Conservation (phyloP, 2,329 filamentous ascomycete species). For the Fusarium sp. region DNA sequence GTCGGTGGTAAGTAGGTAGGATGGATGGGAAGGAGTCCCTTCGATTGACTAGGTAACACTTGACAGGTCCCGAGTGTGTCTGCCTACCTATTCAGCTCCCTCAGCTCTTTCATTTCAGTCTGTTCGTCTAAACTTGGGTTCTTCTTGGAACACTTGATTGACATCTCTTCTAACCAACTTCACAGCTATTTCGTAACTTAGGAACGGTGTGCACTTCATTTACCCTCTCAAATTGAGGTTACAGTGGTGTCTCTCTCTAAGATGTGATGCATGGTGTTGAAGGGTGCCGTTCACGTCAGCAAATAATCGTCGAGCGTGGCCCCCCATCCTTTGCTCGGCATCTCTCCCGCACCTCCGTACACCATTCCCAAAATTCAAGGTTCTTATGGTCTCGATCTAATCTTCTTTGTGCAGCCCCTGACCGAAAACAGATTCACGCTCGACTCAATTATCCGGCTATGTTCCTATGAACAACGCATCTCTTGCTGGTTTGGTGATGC, state of each 20-base stretch:
- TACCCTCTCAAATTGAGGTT: constrained; percentile 20
- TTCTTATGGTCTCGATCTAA: constrained; percentile 8
- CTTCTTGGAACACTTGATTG: background rate
- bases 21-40: background rate
- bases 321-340: constrained; percentile 35
- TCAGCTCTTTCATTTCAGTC: constrained; percentile 14
- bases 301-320: constrained; percentile 22
- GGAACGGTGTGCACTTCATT: constrained; percentile 19
- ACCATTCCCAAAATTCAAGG: constrained; percentile 7
- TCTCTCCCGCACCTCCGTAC: constrained; percentile 44
- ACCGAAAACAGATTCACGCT: constrained; percentile 2
- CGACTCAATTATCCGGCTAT: constrained; percentile 8
- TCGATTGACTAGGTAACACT: background rate
- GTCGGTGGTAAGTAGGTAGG: background rate
- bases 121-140: constrained; percentile 8
- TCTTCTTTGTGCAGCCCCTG: background rate
- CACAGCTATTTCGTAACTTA: constrained; percentile 13
- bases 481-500: background rate
- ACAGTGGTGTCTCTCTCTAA: constrained; percentile 2
- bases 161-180: constrained; percentile 1
- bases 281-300: constrained; percentile 9
- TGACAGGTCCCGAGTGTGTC: no score
- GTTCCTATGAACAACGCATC: background rate
- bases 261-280: constrained; percentile 6
- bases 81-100: constrained; percentile 14